These are phyloP conservation scores for Labyrinthula sp. DNA, from an alignment of 352 stramenopile species.

Conservation along the genomic window DNA sequence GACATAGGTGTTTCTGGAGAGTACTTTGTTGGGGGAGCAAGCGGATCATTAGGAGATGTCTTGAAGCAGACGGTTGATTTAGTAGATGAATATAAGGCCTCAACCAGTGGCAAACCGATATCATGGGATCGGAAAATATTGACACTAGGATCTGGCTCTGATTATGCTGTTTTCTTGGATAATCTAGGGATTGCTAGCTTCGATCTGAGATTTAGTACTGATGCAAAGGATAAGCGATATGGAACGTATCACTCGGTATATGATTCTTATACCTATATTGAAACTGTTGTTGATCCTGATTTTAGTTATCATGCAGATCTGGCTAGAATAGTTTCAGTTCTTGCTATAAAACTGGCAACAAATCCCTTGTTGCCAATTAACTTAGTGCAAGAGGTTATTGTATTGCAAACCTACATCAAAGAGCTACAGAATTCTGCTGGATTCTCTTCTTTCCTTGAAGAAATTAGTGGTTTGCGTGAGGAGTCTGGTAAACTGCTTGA, in stretches of 20 bases:
- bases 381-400: slow-evolving; percentile 43
- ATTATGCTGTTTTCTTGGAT: slow-evolving; percentile 58
- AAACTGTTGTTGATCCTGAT: slow-evolving; percentile 42
- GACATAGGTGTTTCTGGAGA: slow-evolving; percentile 45
- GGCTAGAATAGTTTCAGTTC: slow-evolving; percentile 43
- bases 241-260: slow-evolving; percentile 59
- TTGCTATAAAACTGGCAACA: slow-evolving; percentile 43
- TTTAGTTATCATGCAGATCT: slow-evolving; percentile 42
- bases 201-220: slow-evolving; percentile 41
- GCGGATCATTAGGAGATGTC: slow-evolving; percentile 46
- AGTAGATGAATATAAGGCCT: slow-evolving; percentile 42
- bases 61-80: slow-evolving; percentile 41
- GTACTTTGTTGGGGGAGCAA: slow-evolving; percentile 39
- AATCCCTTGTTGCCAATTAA: slow-evolving; percentile 44
- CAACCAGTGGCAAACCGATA: slow-evolving; percentile 36
- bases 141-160: slow-evolving; percentile 43
- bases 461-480: not conserved
- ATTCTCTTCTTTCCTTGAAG: too few species aligned
- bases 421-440: slow-evolving; percentile 14
- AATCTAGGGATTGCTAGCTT: slow-evolving; percentile 55
- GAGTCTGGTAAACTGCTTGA: slow-evolving; percentile 7
- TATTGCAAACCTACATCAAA: slow-evolving; percentile 41
- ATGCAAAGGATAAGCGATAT: slow-evolving; percentile 34
- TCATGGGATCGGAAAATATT: slow-evolving; percentile 37
- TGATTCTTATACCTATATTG: slow-evolving; percentile 50